A percentile compares a stretch with the other conserved stretches of the same genome.
phyloP scores from a whole-genome alignment of 352 stramenopile species.

The Globisporangium takayamanum region DNA sequence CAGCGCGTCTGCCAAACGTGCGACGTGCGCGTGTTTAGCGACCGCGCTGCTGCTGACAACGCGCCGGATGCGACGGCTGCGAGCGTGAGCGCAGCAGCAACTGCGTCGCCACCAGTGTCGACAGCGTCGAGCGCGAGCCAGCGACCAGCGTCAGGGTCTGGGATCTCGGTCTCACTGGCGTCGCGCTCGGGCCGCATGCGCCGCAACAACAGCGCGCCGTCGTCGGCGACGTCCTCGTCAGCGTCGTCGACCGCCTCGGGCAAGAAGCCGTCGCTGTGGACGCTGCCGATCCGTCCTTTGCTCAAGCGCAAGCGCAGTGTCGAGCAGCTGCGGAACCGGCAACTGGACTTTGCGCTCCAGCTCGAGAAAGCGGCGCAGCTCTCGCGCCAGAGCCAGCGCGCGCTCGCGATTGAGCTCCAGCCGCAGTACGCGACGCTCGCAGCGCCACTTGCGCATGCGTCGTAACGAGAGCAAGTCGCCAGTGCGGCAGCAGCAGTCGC shows the following conservation, averaged over 20 bases:
- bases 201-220: constrained; percentile 15
- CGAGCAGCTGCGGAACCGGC: constrained; percentile 40
- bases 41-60: constrained; percentile 2
- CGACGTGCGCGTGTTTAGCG: constrained; percentile 31
- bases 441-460: constrained; percentile 8
- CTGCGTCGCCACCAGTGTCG: constrained; percentile 14
- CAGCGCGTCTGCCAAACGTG: constrained; percentile 61
- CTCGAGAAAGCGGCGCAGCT: constrained; percentile 37
- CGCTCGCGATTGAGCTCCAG: constrained; percentile 31
- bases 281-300: constrained; percentile 37
- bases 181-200: constrained; percentile 9
- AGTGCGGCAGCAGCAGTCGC: background rate
- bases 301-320: constrained; percentile 46
- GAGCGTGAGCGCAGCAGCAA: background rate
- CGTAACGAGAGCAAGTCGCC: constrained; percentile 5
- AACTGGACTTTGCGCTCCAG: constrained; percentile 25
- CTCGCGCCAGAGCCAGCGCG: constrained; percentile 11
- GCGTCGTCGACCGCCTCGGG: background rate
- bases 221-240: background rate
- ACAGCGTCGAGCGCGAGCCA: constrained; percentile 10
- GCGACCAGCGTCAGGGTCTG: constrained; percentile 4
- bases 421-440: constrained; percentile 20
- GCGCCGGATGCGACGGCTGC: background rate
- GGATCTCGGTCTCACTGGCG: constrained; percentile 12
- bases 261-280: constrained; percentile 32